Evolutionary conservation across 2,329 filamentous ascomycete species (phyloP).

Genomic region (Pleurostoma richardsiae): DNA sequence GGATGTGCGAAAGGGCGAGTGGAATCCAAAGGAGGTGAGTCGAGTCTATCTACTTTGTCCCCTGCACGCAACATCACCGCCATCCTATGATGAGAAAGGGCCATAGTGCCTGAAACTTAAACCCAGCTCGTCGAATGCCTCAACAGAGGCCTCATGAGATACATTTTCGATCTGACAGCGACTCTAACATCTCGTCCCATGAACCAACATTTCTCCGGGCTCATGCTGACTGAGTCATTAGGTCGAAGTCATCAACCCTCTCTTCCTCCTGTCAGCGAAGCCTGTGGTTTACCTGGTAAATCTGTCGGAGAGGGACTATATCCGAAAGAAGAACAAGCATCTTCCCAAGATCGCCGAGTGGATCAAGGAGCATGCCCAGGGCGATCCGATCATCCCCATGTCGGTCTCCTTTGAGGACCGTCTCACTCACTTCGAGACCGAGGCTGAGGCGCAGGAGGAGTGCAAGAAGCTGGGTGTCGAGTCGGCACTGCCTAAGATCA

Average conservation of each 20-base stretch:
- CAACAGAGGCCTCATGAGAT: conserved; percentile 77
- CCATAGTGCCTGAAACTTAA: conserved; percentile 87
- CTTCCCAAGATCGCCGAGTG: conserved; percentile 89
- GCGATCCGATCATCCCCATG: conserved; percentile 88
- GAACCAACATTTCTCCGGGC: neutral
- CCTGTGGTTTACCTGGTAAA: conserved; percentile 97
- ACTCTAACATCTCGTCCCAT: conserved; percentile 8
- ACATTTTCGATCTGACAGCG: conserved; percentile 64
- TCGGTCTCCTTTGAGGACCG: conserved; percentile 93
- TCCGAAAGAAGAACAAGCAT: conserved; percentile 99
- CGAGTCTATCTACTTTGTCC: conserved; percentile 15
- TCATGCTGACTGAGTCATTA: conserved; percentile 35
- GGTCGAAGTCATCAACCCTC: conserved; percentile 96
- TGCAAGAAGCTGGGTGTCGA: conserved; percentile 83
- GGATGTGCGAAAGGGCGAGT: conserved; percentile 86
- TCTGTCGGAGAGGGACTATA: conserved; percentile 92
- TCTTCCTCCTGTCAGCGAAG: conserved; percentile 93
- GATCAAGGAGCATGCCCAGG: conserved; percentile 85
- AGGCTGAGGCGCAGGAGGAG: conserved; percentile 75
- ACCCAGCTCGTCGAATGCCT: conserved; percentile 99
- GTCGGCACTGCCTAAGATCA: conserved; percentile 86
- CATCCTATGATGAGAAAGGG: conserved; percentile 95
- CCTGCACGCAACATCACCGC: conserved; percentile 10
- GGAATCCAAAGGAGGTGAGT: conserved; percentile 92
- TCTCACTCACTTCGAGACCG: conserved; percentile 72